These are phyloP conservation scores for Termitomyces sp. DNA, from an alignment of 1,284 basidiomycete genomes.

Conservation along the genomic window DNA sequence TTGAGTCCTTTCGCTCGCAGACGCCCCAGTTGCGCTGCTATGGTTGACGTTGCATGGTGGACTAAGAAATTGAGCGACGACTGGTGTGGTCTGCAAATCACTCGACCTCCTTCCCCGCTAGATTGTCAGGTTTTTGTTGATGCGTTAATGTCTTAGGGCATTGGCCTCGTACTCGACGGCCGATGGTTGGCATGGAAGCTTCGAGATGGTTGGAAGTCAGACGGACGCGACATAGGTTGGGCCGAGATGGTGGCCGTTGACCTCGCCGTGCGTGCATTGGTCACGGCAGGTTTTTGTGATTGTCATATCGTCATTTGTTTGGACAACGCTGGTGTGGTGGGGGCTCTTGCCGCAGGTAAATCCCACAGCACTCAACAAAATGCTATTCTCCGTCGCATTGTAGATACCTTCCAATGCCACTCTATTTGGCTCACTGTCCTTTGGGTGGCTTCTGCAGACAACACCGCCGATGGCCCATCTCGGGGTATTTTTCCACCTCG, in stretches of 20 bases:
- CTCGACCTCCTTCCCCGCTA: background rate
- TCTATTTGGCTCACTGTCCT: slow-evolving; percentile 17
- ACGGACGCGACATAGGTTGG: background rate
- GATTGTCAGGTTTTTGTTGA: background rate
- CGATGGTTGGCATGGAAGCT: background rate
- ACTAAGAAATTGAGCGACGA: background rate
- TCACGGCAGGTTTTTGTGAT: background rate
- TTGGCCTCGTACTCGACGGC: background rate
- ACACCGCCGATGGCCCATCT: slow-evolving; percentile 19
- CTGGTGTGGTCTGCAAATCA: background rate
- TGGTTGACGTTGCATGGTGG: background rate
- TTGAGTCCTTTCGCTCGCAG: too few species aligned
- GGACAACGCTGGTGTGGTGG: slow-evolving; percentile 25
- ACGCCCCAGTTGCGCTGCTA: background rate
- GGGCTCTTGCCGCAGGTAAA: slow-evolving; percentile 14
- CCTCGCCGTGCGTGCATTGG: background rate
- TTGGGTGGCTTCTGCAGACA: slow-evolving; percentile 18
- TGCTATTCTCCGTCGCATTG: slow-evolving; percentile 17
- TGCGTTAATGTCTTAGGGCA: background rate
- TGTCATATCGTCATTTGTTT: slow-evolving; percentile 17
- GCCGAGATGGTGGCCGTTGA: background rate
- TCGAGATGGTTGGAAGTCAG: background rate
- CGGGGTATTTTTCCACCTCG: slow-evolving; percentile 14
- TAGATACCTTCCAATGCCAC: slow-evolving; percentile 13
- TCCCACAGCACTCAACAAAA: slow-evolving; percentile 22